Percentiles rank a stretch among this genome's conserved stretches.
Evolutionary conservation across 2,329 filamentous ascomycete genomes (phyloP).

Genomic region (Acarospora socialis): DNA sequence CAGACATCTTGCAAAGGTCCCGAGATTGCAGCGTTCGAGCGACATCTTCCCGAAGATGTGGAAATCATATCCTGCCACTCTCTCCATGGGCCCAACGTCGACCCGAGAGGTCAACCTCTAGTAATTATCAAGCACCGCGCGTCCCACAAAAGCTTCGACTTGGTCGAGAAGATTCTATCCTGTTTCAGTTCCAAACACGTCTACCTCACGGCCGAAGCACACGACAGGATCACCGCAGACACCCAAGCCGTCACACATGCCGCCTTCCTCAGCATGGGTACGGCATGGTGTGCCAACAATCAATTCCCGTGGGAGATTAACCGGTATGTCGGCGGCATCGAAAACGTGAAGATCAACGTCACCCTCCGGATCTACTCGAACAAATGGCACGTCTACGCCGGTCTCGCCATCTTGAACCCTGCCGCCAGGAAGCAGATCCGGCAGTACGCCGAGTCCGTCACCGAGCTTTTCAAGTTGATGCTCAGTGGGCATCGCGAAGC

Average conservation of each 20-base stretch:
- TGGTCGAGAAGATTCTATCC: constrained; percentile 67
- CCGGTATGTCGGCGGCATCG: constrained; percentile 93
- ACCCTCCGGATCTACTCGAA: constrained; percentile 94
- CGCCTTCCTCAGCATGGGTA: constrained; percentile 94
- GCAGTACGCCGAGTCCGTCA: constrained; percentile 85
- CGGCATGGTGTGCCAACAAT: constrained; percentile 86
- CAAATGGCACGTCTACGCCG: constrained; percentile 99
- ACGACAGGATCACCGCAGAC: constrained; percentile 95
- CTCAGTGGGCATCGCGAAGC: constrained; percentile 67
- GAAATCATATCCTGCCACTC: constrained; percentile 95
- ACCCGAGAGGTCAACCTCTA: constrained; percentile 76
- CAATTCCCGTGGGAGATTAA: constrained; percentile 95
- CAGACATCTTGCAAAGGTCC: constrained; percentile 98
- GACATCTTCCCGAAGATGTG: constrained; percentile 72
- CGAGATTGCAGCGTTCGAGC: constrained; percentile 86
- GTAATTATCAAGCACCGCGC: constrained; percentile 90
- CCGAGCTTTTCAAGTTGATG: constrained; percentile 94
- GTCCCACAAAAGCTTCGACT: constrained; percentile 56
- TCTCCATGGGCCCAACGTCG: constrained; percentile 81
- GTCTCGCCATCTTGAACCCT: constrained; percentile 90
- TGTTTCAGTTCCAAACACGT: constrained; percentile 80
- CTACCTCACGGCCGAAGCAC: constrained; percentile 69
- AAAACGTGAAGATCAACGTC: constrained; percentile 98
- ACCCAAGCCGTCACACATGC: constrained; percentile 97
- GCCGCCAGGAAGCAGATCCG: constrained; percentile 82